phyloP scores from a whole-genome alignment of 2,329 filamentous ascomycete species.

The Colletotrichum graminicola region DNA sequence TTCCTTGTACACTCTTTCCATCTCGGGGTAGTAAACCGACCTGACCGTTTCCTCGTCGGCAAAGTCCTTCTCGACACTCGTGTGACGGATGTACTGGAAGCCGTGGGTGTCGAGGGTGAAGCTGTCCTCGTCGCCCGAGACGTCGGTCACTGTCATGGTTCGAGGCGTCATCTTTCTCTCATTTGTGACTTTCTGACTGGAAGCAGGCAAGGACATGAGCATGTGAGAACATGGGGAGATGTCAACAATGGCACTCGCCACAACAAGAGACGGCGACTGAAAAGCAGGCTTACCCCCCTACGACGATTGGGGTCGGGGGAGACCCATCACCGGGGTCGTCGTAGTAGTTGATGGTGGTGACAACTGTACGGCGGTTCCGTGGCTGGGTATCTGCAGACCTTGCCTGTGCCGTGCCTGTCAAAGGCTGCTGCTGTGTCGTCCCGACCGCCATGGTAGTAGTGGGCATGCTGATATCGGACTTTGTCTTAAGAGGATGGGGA shows the following conservation, averaged over 20 bases:
- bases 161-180: slow-evolving; percentile 75
- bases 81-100: slow-evolving; percentile 68
- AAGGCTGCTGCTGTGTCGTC: slow-evolving; percentile 1
- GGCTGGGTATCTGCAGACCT: slow-evolving; percentile 10
- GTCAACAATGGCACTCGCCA: slow-evolving; percentile 1
- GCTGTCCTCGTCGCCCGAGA: slow-evolving; percentile 74
- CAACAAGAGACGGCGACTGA: slow-evolving; percentile 17
- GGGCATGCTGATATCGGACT: background rate
- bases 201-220: slow-evolving; percentile 15
- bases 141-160: slow-evolving; percentile 67
- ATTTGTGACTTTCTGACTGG: slow-evolving; percentile 66
- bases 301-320: slow-evolving; percentile 42
- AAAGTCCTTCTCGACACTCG: slow-evolving; percentile 64
- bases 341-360: slow-evolving; percentile 43
- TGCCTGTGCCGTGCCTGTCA: slow-evolving; percentile 1
- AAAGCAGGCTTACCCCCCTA: slow-evolving; percentile 41
- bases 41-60: slow-evolving; percentile 64
- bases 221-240: background rate
- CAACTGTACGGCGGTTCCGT: slow-evolving; percentile 28
- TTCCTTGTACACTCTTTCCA: slow-evolving; percentile 41
- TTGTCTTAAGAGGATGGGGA: background rate
- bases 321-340: slow-evolving; percentile 43
- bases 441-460: slow-evolving; percentile 11
- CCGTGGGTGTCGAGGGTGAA: slow-evolving; percentile 66
- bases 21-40: slow-evolving; percentile 54